Conservation (phyloP, 2,329 filamentous ascomycete species). For the Colletotrichum agaves region DNA sequence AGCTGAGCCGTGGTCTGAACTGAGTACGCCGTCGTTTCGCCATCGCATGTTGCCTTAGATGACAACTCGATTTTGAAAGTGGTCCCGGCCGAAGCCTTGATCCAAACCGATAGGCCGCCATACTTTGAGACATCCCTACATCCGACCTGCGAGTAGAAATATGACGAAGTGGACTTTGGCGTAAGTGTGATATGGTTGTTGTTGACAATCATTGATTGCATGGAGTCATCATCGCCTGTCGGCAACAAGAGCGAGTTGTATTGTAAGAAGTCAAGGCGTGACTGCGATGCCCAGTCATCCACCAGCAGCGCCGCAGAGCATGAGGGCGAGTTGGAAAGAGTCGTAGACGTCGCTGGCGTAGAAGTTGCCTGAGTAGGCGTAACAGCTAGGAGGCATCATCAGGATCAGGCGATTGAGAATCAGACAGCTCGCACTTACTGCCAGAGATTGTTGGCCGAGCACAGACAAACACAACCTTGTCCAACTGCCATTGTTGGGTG, state of each 20-base stretch:
- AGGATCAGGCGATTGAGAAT: not conserved
- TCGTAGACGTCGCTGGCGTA: not conserved
- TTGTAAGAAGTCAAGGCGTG: slow-evolving; percentile 68
- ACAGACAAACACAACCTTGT: slow-evolving; percentile 59
- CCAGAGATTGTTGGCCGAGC: slow-evolving; percentile 35
- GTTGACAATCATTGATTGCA: slow-evolving; percentile 64
- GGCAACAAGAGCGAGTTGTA: slow-evolving; percentile 68
- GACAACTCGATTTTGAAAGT: slow-evolving; percentile 64
- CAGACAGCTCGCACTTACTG: slow-evolving; percentile 29
- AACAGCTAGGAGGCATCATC: slow-evolving; percentile 12
- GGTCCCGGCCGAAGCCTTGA: slow-evolving; percentile 63
- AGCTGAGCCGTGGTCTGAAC: slow-evolving; percentile 59
- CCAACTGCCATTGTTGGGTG: slow-evolving; percentile 54
- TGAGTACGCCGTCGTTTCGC: slow-evolving; percentile 47
- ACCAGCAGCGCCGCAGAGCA: slow-evolving; percentile 51
- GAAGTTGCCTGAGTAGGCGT: slow-evolving; percentile 11
- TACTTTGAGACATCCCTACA: slow-evolving; percentile 64
- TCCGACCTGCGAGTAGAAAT: slow-evolving; percentile 68
- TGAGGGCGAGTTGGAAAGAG: slow-evolving; percentile 44
- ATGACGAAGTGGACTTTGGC: slow-evolving; percentile 59
- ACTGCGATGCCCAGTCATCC: slow-evolving; percentile 72
- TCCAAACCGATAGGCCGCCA: slow-evolving; percentile 65
- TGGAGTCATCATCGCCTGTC: slow-evolving; percentile 66
- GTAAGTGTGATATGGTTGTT: slow-evolving; percentile 63
- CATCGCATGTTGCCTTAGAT: slow-evolving; percentile 57